These are phyloP conservation scores for Yarrowia divulgata DNA, from an alignment of 805 yeast species.

Conservation along the genomic window DNA sequence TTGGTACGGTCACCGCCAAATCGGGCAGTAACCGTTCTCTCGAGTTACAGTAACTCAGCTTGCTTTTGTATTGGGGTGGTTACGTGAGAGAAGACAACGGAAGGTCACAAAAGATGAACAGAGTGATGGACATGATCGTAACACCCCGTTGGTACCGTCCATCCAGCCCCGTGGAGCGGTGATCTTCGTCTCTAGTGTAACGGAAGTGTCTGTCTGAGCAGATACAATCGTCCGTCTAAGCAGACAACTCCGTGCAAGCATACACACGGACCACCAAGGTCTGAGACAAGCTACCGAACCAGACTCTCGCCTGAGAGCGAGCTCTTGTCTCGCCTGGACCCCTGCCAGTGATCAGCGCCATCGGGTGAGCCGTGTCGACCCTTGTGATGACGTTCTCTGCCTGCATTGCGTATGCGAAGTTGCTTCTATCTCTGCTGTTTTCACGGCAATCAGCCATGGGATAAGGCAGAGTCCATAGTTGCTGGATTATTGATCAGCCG, in stretches of 20 bases:
- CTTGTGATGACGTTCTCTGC: background rate
- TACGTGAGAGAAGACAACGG: background rate
- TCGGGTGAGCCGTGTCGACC: slow-evolving; percentile 19
- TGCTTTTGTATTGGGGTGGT: background rate
- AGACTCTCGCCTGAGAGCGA: background rate
- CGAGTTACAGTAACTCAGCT: background rate
- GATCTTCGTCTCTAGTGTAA: background rate
- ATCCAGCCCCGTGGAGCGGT: slow-evolving; percentile 4
- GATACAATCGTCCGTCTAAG: no score
- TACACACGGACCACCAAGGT: no score
- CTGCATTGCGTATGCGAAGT: slow-evolving; percentile 32
- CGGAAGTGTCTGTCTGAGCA: no score
- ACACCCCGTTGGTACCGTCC: background rate
- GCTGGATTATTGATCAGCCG: background rate
- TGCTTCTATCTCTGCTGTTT: slow-evolving; percentile 9
- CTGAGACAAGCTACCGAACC: background rate
- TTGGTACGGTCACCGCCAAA: background rate
- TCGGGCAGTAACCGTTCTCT: background rate
- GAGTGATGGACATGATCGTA: background rate
- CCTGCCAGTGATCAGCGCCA: slow-evolving; percentile 6
- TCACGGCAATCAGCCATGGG: slow-evolving; percentile 9
- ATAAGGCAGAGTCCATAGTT: slow-evolving; percentile 9
- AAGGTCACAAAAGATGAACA: background rate
- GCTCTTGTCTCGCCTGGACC: background rate
- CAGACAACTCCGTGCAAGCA: no score